phyloP scores from a whole-genome alignment of 2,329 filamentous ascomycete genomes.

The Corinectria fuckeliana region DNA sequence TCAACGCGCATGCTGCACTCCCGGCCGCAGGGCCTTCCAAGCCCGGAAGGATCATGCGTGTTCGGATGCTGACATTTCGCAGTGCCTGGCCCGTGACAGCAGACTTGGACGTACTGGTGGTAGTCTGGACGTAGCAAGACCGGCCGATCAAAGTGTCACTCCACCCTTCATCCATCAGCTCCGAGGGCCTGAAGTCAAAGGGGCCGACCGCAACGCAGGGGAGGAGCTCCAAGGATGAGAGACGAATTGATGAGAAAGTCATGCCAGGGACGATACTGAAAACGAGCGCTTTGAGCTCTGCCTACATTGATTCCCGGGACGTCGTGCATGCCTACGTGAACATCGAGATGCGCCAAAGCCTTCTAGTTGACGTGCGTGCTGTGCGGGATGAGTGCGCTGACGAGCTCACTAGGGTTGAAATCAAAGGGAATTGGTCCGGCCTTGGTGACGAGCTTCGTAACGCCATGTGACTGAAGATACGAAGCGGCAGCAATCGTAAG shows the following conservation, averaged over 20 bases:
- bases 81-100: constrained; percentile 34
- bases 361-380: constrained; percentile 65
- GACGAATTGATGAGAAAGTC: constrained; percentile 69
- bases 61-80: constrained; percentile 58
- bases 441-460: constrained; percentile 56
- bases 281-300: constrained; percentile 51
- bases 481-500: constrained; percentile 63
- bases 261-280: constrained; percentile 75
- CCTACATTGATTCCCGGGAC: constrained; percentile 33
- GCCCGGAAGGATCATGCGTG: constrained; percentile 61
- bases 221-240: constrained; percentile 67
- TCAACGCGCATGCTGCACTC: constrained; percentile 64
- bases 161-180: constrained; percentile 60
- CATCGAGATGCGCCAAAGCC: constrained; percentile 41
- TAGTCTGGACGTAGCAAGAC: constrained; percentile 64
- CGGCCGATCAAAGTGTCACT: constrained; percentile 53
- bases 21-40: constrained; percentile 68
- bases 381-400: constrained; percentile 69
- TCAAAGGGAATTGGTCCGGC: constrained; percentile 60
- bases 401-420: constrained; percentile 45
- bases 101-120: constrained; percentile 21
- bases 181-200: constrained; percentile 39
- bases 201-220: constrained; percentile 45
- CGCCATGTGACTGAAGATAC: constrained; percentile 49
- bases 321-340: constrained; percentile 27